A percentile compares a stretch with the other conserved stretches of the same genome.
Evolutionary conservation across 371 early-diverging fungal genomes (phyloP).

Genomic region (Syncephalastrum monosporum): DNA sequence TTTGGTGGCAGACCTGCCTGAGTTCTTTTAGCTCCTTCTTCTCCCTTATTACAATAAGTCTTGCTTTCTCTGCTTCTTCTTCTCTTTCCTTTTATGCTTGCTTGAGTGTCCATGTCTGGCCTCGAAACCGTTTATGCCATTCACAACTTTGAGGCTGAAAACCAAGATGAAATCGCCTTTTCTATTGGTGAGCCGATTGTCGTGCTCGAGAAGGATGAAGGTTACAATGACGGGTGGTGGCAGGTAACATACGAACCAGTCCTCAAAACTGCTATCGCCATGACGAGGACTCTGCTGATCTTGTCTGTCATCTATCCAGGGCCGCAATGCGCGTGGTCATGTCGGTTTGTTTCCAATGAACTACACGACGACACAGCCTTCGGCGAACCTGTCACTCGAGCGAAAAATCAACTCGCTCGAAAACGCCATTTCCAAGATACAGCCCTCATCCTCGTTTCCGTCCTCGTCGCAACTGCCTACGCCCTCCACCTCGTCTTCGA

Average conservation of each 20-base stretch:
- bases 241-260: constrained; percentile 46
- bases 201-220: constrained; percentile 77
- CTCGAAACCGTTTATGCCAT: constrained; percentile 64
- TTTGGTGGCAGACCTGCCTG: too few species aligned
- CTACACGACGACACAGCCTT: constrained; percentile 40
- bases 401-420: constrained; percentile 35
- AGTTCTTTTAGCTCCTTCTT: not conserved
- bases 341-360: constrained; percentile 75
- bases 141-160: constrained; percentile 69
- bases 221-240: constrained; percentile 87
- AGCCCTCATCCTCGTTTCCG: not conserved
- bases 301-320: constrained; percentile 35
- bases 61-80: constrained; percentile 9
- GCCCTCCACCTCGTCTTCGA: constrained; percentile 17
- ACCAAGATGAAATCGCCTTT: constrained; percentile 78
- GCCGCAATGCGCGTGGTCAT: constrained; percentile 65
- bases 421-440: constrained; percentile 17
- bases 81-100: constrained; percentile 5
- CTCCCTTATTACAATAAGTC: constrained; percentile 8
- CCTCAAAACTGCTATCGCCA: not conserved
- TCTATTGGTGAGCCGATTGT: constrained; percentile 68
- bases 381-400: constrained; percentile 20
- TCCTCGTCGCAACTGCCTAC: constrained; percentile 11
- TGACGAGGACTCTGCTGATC: not conserved
- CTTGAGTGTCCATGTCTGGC: constrained; percentile 24